Evolutionary conservation across 2,329 filamentous ascomycete genomes (phyloP).

Genomic region (Aspergillus ochraceus): DNA sequence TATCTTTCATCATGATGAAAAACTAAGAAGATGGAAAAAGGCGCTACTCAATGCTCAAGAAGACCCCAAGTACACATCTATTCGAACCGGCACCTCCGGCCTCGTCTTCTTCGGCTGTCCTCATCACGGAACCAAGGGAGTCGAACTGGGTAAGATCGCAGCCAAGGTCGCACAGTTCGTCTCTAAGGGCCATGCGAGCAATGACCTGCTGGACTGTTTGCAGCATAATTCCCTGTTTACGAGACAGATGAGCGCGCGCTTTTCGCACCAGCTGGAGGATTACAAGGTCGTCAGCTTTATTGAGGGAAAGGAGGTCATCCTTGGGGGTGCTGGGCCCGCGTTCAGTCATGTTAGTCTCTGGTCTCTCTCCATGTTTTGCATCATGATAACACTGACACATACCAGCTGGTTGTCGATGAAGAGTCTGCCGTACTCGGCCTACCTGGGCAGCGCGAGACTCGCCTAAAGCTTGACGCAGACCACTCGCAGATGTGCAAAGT

Average conservation of each 20-base stretch:
- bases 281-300: conserved; percentile 37
- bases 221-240: conserved; percentile 34
- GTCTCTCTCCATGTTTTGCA: too few relatives aligned
- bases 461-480: conserved; percentile 36
- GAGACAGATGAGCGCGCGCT: conserved; percentile 32
- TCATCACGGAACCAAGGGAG: conserved; percentile 34
- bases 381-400: conserved; percentile 6
- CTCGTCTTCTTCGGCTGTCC: conserved; percentile 39
- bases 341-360: conserved; percentile 30
- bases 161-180: conserved; percentile 34
- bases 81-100: conserved; percentile 32
- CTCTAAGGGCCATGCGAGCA: conserved; percentile 32
- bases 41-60: conserved; percentile 36
- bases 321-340: conserved; percentile 29
- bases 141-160: conserved; percentile 34
- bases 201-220: conserved; percentile 29
- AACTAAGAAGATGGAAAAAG: conserved; percentile 9
- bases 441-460: conserved; percentile 34
- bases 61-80: conserved; percentile 34
- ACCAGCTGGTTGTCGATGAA: conserved; percentile 36
- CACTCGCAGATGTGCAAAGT: conserved; percentile 39
- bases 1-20: not conserved
- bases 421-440: conserved; percentile 36
- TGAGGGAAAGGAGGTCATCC: conserved; percentile 32
- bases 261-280: conserved; percentile 35